Evolutionary conservation across 2,329 filamentous ascomycete species (phyloP).

Genomic region (Dothidotthia symphoricarpi): DNA sequence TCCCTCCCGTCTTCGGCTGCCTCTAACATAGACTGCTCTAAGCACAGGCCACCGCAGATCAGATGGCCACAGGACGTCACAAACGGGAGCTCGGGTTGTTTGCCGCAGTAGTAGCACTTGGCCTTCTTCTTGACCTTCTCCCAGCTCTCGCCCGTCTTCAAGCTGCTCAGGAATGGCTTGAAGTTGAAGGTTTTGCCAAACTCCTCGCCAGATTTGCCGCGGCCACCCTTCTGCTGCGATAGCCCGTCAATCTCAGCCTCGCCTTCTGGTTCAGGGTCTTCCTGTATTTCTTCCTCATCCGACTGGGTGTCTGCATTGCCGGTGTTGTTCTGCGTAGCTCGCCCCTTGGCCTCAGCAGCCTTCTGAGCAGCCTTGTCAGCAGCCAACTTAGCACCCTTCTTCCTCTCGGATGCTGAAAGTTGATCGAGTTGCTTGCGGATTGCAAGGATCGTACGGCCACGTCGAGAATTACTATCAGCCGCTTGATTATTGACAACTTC

Average conservation of each 20-base stretch:
- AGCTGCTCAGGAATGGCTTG: conserved; percentile 40
- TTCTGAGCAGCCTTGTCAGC: conserved; percentile 1
- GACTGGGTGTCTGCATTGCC: not conserved
- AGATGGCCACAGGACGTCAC: conserved; percentile 57
- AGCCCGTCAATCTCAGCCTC: conserved; percentile 3
- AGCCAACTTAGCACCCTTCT: conserved; percentile 6
- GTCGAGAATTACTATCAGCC: conserved; percentile 5
- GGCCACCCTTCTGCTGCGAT: not conserved
- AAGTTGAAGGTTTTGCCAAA: conserved; percentile 46
- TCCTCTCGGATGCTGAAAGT: conserved; percentile 19
- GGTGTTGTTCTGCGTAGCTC: too few relatives aligned
- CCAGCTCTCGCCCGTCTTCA: conserved; percentile 37
- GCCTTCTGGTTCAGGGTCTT: not conserved
- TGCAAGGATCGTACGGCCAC: conserved; percentile 19
- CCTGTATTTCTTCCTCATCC: conserved; percentile 1
- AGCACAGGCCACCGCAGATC: conserved; percentile 53
- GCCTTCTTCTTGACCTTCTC: conserved; percentile 44
- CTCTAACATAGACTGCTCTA: conserved; percentile 35
- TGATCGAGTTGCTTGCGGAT: conserved; percentile 34
- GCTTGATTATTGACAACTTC: conserved; percentile 27
- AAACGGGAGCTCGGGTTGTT: conserved; percentile 40
- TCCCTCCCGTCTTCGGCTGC: conserved; percentile 21
- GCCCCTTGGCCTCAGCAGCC: too few relatives aligned
- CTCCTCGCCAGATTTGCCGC: conserved; percentile 19
- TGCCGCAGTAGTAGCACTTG: conserved; percentile 47